Percentiles rank a stretch among this genome's conserved stretches.
Conservation (phyloP, 2,329 filamentous ascomycete species). For the Cytospora piceae region DNA sequence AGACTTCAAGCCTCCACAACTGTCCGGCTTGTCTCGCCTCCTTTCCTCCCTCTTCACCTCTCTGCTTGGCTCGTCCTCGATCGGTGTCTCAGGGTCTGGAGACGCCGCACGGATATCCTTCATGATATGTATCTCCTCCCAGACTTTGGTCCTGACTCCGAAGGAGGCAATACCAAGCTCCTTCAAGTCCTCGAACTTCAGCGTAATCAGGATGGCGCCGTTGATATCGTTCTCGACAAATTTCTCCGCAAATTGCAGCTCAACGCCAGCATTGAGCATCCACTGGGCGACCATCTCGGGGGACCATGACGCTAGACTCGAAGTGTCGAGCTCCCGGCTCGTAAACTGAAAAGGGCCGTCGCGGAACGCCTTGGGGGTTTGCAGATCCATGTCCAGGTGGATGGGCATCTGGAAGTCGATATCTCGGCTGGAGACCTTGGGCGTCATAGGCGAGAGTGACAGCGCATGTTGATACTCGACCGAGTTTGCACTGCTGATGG, state of each 20-base stretch:
- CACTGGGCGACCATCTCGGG: slow-evolving; percentile 80
- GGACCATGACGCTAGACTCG: slow-evolving; percentile 67
- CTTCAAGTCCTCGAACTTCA: slow-evolving; percentile 86
- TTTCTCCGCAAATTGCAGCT: slow-evolving; percentile 75
- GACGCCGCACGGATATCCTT: slow-evolving; percentile 58
- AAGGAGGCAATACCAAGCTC: slow-evolving; percentile 82
- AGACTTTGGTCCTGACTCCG: slow-evolving; percentile 77
- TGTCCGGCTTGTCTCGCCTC: slow-evolving; percentile 42
- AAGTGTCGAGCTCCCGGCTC: slow-evolving; percentile 59
- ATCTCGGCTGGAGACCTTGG: slow-evolving; percentile 54
- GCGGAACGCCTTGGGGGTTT: slow-evolving; percentile 44
- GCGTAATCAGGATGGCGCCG: slow-evolving; percentile 81
- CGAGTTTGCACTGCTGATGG: slow-evolving; percentile 59
- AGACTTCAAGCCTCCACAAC: slow-evolving; percentile 44
- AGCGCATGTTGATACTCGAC: slow-evolving; percentile 58
- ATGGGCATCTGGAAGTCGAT: slow-evolving; percentile 42
- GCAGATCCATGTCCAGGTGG: slow-evolving; percentile 43
- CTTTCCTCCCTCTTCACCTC: slow-evolving; percentile 52
- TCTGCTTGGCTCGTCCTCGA: slow-evolving; percentile 61
- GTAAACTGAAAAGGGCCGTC: slow-evolving; percentile 61
- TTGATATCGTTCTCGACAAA: slow-evolving; percentile 94
- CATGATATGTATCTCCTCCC: slow-evolving; percentile 77
- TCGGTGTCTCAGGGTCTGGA: slow-evolving; percentile 60
- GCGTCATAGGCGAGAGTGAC: slow-evolving; percentile 74
- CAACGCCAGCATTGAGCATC: slow-evolving; percentile 84